These are phyloP conservation scores for Mallotus japonicus DNA, from an alignment of 441 rosid species.

Conservation along the genomic window DNA sequence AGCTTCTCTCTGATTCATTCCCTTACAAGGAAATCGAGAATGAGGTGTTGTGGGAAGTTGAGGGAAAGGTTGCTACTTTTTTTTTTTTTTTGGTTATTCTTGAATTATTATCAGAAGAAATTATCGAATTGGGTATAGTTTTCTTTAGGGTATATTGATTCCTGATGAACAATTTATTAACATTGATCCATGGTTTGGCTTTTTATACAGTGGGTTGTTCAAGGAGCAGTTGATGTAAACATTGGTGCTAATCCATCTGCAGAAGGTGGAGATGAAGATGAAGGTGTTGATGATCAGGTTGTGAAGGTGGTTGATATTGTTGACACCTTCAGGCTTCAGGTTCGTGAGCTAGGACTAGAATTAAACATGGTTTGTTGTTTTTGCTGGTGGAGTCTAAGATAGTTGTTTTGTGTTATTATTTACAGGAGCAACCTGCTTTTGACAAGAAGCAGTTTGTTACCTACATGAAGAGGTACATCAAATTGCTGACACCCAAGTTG, in stretches of 20 bases:
- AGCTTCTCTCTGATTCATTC: slow-evolving; percentile 85
- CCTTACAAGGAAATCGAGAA: slow-evolving; percentile 70
- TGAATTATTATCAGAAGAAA: no score
- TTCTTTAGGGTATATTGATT: no score
- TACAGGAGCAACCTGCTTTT: slow-evolving; percentile 82
- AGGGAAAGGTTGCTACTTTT: slow-evolving; percentile 57
- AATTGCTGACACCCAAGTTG: slow-evolving; percentile 63
- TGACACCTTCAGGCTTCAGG: slow-evolving; percentile 95
- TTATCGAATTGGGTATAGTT: no score
- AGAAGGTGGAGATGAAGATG: slow-evolving; percentile 71
- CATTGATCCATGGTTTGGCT: not conserved
- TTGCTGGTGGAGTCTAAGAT: not conserved
- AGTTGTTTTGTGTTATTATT: not conserved
- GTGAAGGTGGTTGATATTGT: slow-evolving; percentile 82
- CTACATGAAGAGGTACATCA: slow-evolving; percentile 65
- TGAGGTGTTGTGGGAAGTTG: slow-evolving; percentile 79
- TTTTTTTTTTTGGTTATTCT: not conserved
- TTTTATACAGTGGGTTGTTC: slow-evolving; percentile 60
- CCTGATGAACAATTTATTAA: no score
- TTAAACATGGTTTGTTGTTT: not conserved
- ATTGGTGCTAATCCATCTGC: slow-evolving; percentile 96
- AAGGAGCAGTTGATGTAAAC: slow-evolving; percentile 66
- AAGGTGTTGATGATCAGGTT: slow-evolving; percentile 73
- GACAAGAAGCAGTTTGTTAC: slow-evolving; percentile 75
- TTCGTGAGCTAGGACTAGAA: not conserved